A percentile compares a stretch with the other conserved stretches of the same genome.
Evolutionary conservation across 805 yeast species (phyloP).

Genomic region (Yamadazyma tumulicola): DNA sequence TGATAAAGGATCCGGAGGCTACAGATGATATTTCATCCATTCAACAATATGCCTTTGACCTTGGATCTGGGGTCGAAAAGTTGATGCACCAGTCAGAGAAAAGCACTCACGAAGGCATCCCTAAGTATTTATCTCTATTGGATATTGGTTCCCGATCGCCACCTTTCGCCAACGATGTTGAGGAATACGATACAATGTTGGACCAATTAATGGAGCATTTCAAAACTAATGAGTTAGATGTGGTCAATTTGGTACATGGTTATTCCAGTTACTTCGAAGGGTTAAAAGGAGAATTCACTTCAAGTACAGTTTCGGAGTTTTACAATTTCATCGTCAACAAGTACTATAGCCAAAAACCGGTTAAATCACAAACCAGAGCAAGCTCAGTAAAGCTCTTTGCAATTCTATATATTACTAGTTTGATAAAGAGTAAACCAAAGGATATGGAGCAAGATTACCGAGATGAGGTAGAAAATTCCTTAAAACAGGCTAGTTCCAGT

Average conservation of each 20-base stretch:
- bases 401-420: slow-evolving; percentile 12
- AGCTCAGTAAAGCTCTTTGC: slow-evolving; percentile 7
- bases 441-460: slow-evolving; percentile 2
- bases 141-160: slow-evolving; percentile 23
- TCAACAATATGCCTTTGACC: slow-evolving; percentile 26
- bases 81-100: not conserved
- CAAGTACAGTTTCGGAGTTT: slow-evolving; percentile 2
- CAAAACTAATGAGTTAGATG: slow-evolving; percentile 16
- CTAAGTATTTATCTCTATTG: slow-evolving; percentile 12
- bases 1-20: not conserved
- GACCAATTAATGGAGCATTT: slow-evolving; percentile 29
- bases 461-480: slow-evolving; percentile 2
- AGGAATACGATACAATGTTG: slow-evolving; percentile 39
- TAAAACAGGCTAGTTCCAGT: slow-evolving; percentile 6
- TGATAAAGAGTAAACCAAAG: slow-evolving; percentile 11
- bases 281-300: too few species aligned
- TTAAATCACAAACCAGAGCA: slow-evolving; percentile 8
- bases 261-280: not conserved
- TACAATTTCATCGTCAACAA: slow-evolving; percentile 2
- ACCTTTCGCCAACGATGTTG: slow-evolving; percentile 18
- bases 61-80: slow-evolving; percentile 19
- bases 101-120: not conserved
- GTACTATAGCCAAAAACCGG: slow-evolving; percentile 3
- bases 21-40: slow-evolving; percentile 7
- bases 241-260: slow-evolving; percentile 2